Evolutionary conservation across 805 yeast species (phyloP).

Genomic region (Saccharomycopsis babjevae): DNA sequence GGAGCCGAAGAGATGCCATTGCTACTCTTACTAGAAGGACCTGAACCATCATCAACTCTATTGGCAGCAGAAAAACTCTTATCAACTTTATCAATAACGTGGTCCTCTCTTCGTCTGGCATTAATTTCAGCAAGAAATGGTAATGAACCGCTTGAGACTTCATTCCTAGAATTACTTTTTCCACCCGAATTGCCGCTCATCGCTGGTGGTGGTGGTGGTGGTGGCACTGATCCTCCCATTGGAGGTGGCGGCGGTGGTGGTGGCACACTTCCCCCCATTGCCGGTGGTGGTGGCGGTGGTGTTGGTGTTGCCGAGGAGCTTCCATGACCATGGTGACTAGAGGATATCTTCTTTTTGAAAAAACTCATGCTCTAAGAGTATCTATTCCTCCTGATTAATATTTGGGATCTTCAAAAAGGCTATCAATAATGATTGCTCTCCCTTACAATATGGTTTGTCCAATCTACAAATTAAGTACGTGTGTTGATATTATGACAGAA

Average conservation of each 20-base stretch:
- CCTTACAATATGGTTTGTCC: too few species aligned
- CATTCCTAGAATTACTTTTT: not conserved
- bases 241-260: slow-evolving; percentile 21
- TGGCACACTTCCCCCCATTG: slow-evolving; percentile 6
- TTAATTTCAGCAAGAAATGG: slow-evolving; percentile 54
- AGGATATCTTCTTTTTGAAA: slow-evolving; percentile 4
- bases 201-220: slow-evolving; percentile 19
- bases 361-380: slow-evolving; percentile 3
- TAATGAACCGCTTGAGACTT: slow-evolving; percentile 28
- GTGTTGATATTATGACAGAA: too few species aligned
- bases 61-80: slow-evolving; percentile 21
- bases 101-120: slow-evolving; percentile 40
- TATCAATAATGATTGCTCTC: too few species aligned
- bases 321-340: not conserved
- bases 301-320: slow-evolving; percentile 21
- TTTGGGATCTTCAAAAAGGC: too few species aligned
- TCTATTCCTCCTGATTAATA: too few species aligned
- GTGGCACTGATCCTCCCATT: slow-evolving; percentile 19
- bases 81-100: slow-evolving; percentile 36
- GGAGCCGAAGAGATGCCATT: slow-evolving; percentile 23
- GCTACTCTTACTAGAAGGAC: slow-evolving; percentile 21
- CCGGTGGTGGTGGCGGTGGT: slow-evolving; percentile 19
- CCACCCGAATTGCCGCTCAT: slow-evolving; percentile 20
- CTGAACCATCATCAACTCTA: slow-evolving; percentile 13
- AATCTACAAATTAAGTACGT: too few species aligned